These are phyloP conservation scores for Dactylonectria macrodidyma DNA, from an alignment of 2,329 filamentous ascomycete species.

Conservation along the genomic window DNA sequence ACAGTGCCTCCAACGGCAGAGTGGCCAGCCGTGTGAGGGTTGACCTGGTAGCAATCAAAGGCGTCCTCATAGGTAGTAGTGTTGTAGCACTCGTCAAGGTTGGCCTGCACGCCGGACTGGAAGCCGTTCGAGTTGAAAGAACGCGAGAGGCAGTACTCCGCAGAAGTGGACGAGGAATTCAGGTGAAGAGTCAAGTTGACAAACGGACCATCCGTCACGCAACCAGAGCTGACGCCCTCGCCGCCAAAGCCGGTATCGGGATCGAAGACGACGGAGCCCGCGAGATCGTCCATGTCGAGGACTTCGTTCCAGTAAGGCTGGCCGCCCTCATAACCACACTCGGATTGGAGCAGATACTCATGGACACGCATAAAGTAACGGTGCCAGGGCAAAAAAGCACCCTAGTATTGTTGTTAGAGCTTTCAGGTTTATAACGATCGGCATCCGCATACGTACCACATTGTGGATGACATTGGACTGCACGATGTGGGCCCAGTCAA, in stretches of 20 bases:
- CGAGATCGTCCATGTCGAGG: slow-evolving; percentile 19
- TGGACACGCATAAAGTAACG: slow-evolving; percentile 30
- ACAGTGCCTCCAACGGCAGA: slow-evolving; percentile 27
- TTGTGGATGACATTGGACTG: slow-evolving; percentile 31
- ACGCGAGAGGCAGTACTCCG: slow-evolving; percentile 18
- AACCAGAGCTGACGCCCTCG: slow-evolving; percentile 13
- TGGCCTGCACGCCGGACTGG: slow-evolving; percentile 16
- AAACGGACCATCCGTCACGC: slow-evolving; percentile 30
- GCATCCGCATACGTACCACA: slow-evolving; percentile 22
- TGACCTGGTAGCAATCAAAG: slow-evolving; percentile 27
- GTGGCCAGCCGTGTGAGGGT: slow-evolving; percentile 29
- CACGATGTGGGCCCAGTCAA: slow-evolving; percentile 23
- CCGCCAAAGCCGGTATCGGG: slow-evolving; percentile 22
- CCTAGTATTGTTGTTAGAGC: slow-evolving; percentile 1
- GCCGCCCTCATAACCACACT: slow-evolving; percentile 29
- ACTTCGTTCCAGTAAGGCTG: slow-evolving; percentile 33
- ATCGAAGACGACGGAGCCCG: slow-evolving; percentile 20
- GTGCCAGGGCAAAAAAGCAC: slow-evolving; percentile 29
- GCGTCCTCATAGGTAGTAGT: slow-evolving; percentile 21
- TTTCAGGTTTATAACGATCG: background rate
- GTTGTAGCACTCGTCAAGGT: slow-evolving; percentile 27
- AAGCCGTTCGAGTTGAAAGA: slow-evolving; percentile 21
- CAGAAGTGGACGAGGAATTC: background rate
- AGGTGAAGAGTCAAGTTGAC: slow-evolving; percentile 25
- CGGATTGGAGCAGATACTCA: slow-evolving; percentile 25